A percentile compares a stretch with the other conserved stretches of the same genome.
These are phyloP conservation scores for Paramecium tetraurelia DNA, from an alignment of 73 alveolate species.

Conservation along the genomic window DNA sequence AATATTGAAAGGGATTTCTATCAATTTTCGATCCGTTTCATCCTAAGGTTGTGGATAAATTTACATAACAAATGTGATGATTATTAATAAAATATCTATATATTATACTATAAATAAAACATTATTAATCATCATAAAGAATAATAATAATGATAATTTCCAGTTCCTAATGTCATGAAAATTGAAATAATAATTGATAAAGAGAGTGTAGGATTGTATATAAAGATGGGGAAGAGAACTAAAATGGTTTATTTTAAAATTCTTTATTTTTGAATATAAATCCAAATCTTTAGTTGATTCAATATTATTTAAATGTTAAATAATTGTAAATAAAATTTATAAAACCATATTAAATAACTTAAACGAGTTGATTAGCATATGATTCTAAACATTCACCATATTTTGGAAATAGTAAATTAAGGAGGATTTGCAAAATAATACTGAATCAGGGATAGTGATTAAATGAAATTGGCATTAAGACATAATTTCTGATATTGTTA, in stretches of 20 bases:
- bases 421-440: not conserved
- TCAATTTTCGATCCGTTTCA: not conserved
- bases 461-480: not conserved
- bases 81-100: not conserved
- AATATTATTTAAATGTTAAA: not conserved
- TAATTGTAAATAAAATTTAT: not conserved
- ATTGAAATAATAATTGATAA: not conserved
- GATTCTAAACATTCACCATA: not conserved
- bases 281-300: not conserved
- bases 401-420: not conserved
- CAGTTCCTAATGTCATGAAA: not conserved
- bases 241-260: not conserved
- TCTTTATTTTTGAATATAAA: not conserved
- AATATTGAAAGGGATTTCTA: not conserved
- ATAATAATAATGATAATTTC: not conserved
- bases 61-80: not conserved
- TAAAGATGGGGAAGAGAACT: not conserved
- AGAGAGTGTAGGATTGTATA: not conserved
- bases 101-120: not conserved
- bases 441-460: not conserved
- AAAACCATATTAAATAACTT: not conserved
- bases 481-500: not conserved
- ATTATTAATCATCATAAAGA: not conserved
- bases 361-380: not conserved
- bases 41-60: slow-evolving; percentile 29